Evolutionary conservation across 2,329 filamentous ascomycete species (phyloP).

Genomic region (Zasmidium citrigriseum): DNA sequence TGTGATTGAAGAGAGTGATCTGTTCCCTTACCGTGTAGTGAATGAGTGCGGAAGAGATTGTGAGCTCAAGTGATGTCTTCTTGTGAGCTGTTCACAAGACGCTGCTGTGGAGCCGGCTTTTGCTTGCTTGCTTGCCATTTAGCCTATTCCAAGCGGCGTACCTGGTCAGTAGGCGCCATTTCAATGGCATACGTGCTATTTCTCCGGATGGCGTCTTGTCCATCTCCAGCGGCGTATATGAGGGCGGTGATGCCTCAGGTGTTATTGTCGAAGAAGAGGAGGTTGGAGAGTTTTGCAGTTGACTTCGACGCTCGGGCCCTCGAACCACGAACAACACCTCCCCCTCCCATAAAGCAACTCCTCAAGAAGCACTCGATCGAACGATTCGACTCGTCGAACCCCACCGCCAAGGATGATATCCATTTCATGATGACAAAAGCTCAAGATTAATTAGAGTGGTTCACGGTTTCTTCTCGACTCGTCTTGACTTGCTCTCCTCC

Average conservation of each 20-base stretch:
- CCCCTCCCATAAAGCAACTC: not conserved
- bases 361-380: not conserved
- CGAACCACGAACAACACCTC: not conserved
- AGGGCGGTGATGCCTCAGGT: not conserved
- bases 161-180: not conserved
- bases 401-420: no score
- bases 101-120: constrained; percentile 9
- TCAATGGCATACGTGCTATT: not conserved
- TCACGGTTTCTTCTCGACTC: not conserved
- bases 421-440: no score
- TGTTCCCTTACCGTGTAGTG: not conserved
- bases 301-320: not conserved
- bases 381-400: no score
- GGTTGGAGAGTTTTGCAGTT: not conserved
- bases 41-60: not conserved
- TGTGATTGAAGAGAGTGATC: not conserved
- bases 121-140: no score
- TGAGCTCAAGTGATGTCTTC: not conserved
- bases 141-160: not conserved
- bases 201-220: no score
- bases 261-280: not conserved
- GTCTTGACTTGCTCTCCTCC: not conserved
- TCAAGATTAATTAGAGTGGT: not conserved
- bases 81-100: not conserved
- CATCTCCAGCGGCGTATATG: no score